Evolutionary conservation across 192 early-diverging fungal species (phyloP).

Genomic region (Entomortierella beljakovae): DNA sequence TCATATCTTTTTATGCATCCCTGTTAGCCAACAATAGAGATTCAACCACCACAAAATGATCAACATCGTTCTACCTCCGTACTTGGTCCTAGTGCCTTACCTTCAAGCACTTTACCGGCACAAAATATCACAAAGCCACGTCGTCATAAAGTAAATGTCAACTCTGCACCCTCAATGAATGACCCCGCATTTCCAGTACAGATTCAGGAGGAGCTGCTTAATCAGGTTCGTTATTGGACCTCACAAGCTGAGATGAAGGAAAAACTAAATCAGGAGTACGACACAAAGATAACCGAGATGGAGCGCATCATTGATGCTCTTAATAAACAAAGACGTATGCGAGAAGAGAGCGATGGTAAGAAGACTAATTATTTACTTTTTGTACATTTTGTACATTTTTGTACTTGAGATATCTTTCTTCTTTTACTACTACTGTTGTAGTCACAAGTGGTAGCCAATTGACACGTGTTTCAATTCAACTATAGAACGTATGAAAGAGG

Average conservation of each 20-base stretch:
- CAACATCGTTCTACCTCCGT: conserved; percentile 2
- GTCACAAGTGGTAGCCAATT: not conserved
- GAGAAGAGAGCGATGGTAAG: conserved; percentile 70
- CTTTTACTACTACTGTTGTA: not conserved
- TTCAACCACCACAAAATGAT: conserved; percentile 26
- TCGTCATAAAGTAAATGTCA: conserved; percentile 45
- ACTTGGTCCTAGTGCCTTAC: conserved; percentile 44
- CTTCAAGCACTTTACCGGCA: conserved; percentile 36
- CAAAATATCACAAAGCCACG: conserved; percentile 51
- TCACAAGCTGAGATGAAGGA: conserved; percentile 55
- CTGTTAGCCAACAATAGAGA: conserved; percentile 29
- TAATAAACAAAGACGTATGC: conserved; percentile 61
- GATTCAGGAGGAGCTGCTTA: conserved; percentile 49
- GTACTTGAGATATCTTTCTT: not conserved
- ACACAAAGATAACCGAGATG: conserved; percentile 62
- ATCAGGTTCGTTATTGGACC: conserved; percentile 54
- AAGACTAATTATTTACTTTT: not conserved
- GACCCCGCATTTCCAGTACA: conserved; percentile 47
- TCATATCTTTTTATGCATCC: not conserved
- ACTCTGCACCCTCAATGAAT: conserved; percentile 29
- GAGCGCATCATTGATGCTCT: conserved; percentile 64
- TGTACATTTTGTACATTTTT: not conserved
- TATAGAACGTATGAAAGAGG: conserved; percentile 65
- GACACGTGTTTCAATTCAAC: not conserved
- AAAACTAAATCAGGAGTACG: conserved; percentile 57